Evolutionary conservation across 1,139 yeast species (phyloP), one percentile per base, ranked within the genome.

Genomic region (Lodderomyces orthopsilosis): DNA sequence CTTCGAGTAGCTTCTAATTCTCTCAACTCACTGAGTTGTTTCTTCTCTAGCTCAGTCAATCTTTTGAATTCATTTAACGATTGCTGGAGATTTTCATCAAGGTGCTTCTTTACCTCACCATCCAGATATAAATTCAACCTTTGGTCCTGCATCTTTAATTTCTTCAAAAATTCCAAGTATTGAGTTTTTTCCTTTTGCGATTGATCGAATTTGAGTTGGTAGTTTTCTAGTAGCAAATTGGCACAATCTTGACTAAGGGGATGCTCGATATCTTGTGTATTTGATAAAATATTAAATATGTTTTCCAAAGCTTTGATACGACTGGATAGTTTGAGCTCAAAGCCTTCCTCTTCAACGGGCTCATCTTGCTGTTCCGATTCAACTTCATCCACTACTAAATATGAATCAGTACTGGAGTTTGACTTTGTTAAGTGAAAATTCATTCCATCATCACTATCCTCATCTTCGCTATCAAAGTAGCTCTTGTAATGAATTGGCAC

Each of bases 231-330:
- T 24, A 91, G 62, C 23, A 77, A 59, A 37, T 75, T 79, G 2
- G 95, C 87, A 61, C 98, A 93, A 41, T 91, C 98, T 27, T 74
- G 73, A 53, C 98, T 91, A 13, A 94, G 79, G 0, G 98, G 98
- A 56, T 87, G 77, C 50, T 88, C 95, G n/a, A 91, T 75, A 47
- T 84, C 90, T 42, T 85, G 83, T 49, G 84, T 83, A 8, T 81
- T 57, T 13, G 76, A 70, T 12, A 73, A 56, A 5, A 81, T 22
- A 78, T 83, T 51, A 79, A 71, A 72, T 1, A 87, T 74, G 51
- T 82, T 83, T 53, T 80, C 82, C 7, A 90, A 70, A n/a, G 76
- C 76, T 15, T 82, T 81, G 26, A 88, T 61, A 24, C 66, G 45
- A 17, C 13, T 77, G 62, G 62, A 66, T 24, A 57, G 67, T 51